phyloP scores from a whole-genome alignment of 106 monocot species.

The Dendrobium nobile region DNA sequence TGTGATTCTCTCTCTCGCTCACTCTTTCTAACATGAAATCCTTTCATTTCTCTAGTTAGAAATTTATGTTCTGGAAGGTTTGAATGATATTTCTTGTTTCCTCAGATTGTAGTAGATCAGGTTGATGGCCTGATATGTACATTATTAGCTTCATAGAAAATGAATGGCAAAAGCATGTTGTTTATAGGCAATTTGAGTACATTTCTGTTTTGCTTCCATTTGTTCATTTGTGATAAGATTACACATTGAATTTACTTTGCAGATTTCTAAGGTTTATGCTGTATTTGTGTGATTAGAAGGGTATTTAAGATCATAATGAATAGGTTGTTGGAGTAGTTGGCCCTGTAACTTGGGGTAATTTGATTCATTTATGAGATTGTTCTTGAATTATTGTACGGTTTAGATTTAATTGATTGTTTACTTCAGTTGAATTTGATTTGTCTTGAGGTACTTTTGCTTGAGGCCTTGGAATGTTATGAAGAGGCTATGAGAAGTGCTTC shows the following conservation, averaged over 20 bases:
- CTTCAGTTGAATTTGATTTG: too few relatives aligned
- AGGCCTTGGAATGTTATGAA: too few relatives aligned
- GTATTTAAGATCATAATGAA: not conserved
- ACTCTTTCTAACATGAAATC: not conserved
- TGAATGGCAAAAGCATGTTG: not conserved
- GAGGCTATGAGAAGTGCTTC: too few relatives aligned
- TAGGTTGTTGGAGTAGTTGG: too few relatives aligned
- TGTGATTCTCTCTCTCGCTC: conserved; percentile 13
- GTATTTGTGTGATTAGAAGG: not conserved
- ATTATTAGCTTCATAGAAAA: not conserved
- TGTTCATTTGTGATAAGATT: not conserved
- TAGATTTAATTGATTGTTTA: too few relatives aligned
- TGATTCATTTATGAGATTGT: too few relatives aligned
- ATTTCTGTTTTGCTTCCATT: not conserved
- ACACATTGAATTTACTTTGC: too few relatives aligned
- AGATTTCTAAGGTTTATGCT: not conserved
- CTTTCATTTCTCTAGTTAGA: not conserved
- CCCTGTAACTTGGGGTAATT: too few relatives aligned
- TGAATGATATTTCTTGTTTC: not conserved
- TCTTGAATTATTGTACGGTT: too few relatives aligned
- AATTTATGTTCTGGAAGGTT: not conserved
- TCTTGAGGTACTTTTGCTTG: too few relatives aligned
- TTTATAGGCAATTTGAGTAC: not conserved
- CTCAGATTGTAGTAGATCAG: not conserved
- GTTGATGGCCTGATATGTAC: not conserved